Evolutionary conservation across 1,139 yeast genomes (phyloP), one percentile per base, ranked within the genome.

Genomic region (Protomyces arabidopsidicola): DNA sequence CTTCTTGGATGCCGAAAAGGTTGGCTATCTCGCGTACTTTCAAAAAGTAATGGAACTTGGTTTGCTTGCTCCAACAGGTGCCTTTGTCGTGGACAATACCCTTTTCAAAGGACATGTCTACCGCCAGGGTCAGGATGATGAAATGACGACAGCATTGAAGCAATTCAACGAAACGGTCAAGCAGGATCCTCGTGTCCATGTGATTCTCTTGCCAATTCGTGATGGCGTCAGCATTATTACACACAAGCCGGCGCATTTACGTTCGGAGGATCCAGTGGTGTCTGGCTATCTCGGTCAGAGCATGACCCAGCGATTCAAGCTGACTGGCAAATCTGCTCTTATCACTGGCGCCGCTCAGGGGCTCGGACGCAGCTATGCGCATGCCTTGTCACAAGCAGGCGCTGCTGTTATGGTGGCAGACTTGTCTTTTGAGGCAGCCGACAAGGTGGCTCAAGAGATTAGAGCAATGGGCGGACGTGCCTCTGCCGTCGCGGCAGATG

Each of bases 331-430:
- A 74, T 88, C 88, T 18, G 95, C 96, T 60, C 83, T 90, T 10
- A 84, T 90, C 65, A 88, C 96, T 16, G 97, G 97, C 38, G 86
- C 95, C 2, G 86, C 95, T 10, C 82, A 87, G 50, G 97, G 97
- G 24, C 89, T 90, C 70, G 97, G 96, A 10, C 81, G 77, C 69
- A 90, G 88, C 3, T 89, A 88, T 34, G 96, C 96, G 53, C 88
- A 85, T 72, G 95, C 91, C 0, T 88, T 79, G 71, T 90, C 95
- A 57, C 93, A 88, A 76, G 95, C 95, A 2, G 97, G 96, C 61
- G 96, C 96, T 8, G 90, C 88, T 69, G 87, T 60, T 10, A 56
- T 90, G 53, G 93, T 91, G 66, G 81, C 90, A 70, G 88, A 55
- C 27, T 86, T 85, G 78, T 82, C 83, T 73, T 78, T 84, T 53